A percentile compares a stretch with the other conserved stretches of the same genome.
Conservation (phyloP, 352 stramenopile species). For the Paralagenidium karlingii region DNA sequence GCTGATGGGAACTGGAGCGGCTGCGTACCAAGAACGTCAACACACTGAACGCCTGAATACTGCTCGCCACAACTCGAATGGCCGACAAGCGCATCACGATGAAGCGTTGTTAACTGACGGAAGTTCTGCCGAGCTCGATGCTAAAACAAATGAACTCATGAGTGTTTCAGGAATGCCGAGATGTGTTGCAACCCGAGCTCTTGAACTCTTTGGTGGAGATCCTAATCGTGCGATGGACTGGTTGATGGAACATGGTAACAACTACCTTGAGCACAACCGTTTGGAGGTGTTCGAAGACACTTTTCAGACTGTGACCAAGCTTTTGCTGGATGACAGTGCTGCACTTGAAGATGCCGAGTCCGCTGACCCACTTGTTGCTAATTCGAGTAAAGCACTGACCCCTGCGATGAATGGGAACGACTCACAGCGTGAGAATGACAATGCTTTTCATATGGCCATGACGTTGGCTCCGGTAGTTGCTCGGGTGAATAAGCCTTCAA, state of each 20-base stretch:
- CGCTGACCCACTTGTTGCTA: constrained; percentile 38
- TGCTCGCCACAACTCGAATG: constrained; percentile 18
- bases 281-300: constrained; percentile 28
- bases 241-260: constrained; percentile 70
- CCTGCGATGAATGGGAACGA: not conserved
- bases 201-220: constrained; percentile 71
- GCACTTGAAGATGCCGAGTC: constrained; percentile 74
- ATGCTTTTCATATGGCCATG: constrained; percentile 60
- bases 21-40: constrained; percentile 60
- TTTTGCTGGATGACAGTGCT: constrained; percentile 38
- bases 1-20: constrained; percentile 67
- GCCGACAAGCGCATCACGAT: constrained; percentile 4
- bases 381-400: constrained; percentile 3
- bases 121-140: constrained; percentile 25
- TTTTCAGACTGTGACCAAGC: constrained; percentile 27
- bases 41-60: constrained; percentile 35
- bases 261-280: constrained; percentile 42
- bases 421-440: constrained; percentile 8
- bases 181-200: constrained; percentile 35
- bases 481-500: too few species aligned
- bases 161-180: constrained; percentile 68
- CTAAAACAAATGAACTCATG: constrained; percentile 55
- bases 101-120: too few species aligned
- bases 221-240: constrained; percentile 81
- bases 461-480: constrained; percentile 72